Evolutionary conservation across 2,329 filamentous ascomycete species (phyloP).

Genomic region (Teratosphaeria nubilosa): DNA sequence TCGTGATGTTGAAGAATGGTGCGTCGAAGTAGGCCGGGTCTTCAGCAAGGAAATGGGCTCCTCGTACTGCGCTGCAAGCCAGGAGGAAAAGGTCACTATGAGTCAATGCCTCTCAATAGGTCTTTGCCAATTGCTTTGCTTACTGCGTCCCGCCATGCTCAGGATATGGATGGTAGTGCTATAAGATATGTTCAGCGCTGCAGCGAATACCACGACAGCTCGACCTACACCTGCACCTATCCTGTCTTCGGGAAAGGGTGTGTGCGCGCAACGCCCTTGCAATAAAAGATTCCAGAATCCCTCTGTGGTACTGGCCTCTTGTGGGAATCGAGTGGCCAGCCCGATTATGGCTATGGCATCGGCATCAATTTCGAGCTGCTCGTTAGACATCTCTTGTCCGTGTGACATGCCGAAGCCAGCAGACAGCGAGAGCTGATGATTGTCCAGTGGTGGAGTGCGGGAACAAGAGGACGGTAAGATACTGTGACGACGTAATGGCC

Average conservation of each 20-base stretch:
- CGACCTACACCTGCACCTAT: background rate
- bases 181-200: no score
- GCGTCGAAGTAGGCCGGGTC: constrained; percentile 4
- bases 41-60: background rate
- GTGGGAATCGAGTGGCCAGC: background rate
- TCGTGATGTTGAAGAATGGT: constrained; percentile 7
- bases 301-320: background rate
- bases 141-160: background rate
- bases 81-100: no score
- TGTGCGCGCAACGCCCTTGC: background rate
- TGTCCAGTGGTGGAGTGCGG: no score
- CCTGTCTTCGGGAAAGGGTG: background rate
- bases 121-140: no score
- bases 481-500: no score
- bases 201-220: no score
- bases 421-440: no score
- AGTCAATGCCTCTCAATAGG: no score
- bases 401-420: no score
- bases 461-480: no score
- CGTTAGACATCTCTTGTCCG: no score
- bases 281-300: background rate
- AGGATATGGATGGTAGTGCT: background rate
- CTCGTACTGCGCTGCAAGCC: background rate
- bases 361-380: background rate
- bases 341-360: background rate